phyloP scores from a whole-genome alignment of 73 alveolate genomes.

The Stentor roeselii region DNA sequence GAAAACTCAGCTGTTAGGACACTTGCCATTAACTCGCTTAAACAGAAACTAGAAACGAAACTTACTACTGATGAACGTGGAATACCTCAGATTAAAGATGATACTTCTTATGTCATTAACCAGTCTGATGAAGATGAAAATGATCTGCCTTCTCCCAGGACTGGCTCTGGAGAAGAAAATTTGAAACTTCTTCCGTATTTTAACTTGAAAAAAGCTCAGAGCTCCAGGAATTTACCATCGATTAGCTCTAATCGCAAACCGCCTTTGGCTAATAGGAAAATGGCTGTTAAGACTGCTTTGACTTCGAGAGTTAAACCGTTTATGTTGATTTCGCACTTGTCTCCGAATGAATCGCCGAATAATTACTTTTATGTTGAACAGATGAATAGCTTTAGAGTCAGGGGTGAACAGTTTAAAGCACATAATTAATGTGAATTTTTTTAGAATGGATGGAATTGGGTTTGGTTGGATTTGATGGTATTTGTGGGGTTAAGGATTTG shows the following conservation, averaged over 20 bases:
- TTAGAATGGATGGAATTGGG: too few relatives aligned
- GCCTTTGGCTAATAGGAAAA: too few relatives aligned
- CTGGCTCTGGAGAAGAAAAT: neutral
- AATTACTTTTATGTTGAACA: neutral
- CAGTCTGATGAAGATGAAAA: slow-evolving; percentile 13
- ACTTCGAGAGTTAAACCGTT: neutral
- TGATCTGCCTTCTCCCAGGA: slow-evolving; percentile 25
- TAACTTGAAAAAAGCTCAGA: too few relatives aligned
- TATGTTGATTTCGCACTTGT: neutral
- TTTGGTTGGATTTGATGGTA: too few relatives aligned
- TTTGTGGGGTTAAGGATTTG: too few relatives aligned
- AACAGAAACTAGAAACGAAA: neutral
- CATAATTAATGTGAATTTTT: too few relatives aligned
- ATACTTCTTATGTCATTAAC: neutral
- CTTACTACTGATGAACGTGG: neutral
- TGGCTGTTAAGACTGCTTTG: too few relatives aligned
- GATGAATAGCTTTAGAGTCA: neutral
- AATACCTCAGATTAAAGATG: neutral
- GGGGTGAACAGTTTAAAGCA: too few relatives aligned
- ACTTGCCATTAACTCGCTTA: slow-evolving; percentile 10
- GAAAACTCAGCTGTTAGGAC: slow-evolving; percentile 44
- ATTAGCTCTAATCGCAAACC: too few relatives aligned
- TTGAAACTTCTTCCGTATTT: neutral
- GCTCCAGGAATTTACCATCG: too few relatives aligned
- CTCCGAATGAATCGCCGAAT: neutral